Base-by-base conservation (phyloP, 2,329 filamentous ascomycete species). In the Cadophora gregata region DNA sequence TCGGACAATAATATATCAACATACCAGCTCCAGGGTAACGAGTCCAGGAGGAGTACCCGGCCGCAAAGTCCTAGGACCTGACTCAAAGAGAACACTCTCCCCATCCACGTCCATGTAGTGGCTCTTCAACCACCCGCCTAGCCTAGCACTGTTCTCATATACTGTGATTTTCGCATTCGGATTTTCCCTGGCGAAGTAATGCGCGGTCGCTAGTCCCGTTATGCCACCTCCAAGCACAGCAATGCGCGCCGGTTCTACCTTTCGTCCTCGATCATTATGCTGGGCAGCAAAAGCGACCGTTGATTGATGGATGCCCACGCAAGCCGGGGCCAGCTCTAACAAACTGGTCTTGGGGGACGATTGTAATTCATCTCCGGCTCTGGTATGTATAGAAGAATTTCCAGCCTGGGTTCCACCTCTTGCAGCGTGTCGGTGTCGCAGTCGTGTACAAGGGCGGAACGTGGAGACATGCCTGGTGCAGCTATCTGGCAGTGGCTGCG, bases 81-180 rank as follows among this genome's bases (percentile, higher is more conserved):
- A 86, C 80, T 99, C 95, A 74, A 98, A 93, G 31, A 92, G 79
- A 38, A 97, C 85, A 3, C 84, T 83, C 19, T 87, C 91, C 45
- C 85, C 83, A 4, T 80, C 77, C 16, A 91, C 85, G 1, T 86
- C 78, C 14, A 91, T 82, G 60, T 80, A 81, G 71, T 89, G 85
- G 1, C 91, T 93, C 69, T 88, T 81, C 48, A 98, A 82, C 94
- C 94, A 98, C 55, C 96, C 96, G 51, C 96, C 96, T 0, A 95
- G 78, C 24, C 88, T 84, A 25, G 85, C 77, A 31, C 83, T 85
- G 24, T 85, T 85, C 78, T 99, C 96, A 78, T 93, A 97, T 10
- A 99, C 76, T 0, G 92, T 96, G 74, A 99, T 88, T 61, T 88
- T 87, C 38, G 88, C 84, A 64, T 85, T 82, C 4, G 89, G 87